phyloP scores from a whole-genome alignment of 805 yeast species.

The Wickerhamomyces rabaulensis region DNA sequence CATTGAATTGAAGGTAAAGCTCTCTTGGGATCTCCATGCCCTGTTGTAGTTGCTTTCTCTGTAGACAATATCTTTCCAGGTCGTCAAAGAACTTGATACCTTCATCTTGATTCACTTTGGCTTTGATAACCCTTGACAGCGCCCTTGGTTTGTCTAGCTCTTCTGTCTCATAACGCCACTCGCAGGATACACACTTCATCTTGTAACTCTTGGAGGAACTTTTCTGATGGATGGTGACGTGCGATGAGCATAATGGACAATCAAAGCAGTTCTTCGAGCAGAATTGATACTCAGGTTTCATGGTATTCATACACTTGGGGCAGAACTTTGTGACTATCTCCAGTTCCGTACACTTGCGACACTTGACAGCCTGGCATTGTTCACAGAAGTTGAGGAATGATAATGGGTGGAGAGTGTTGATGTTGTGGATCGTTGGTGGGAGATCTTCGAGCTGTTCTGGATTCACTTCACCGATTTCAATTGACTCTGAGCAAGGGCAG shows the following conservation, averaged over 20 bases:
- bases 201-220: slow-evolving; percentile 2
- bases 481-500: slow-evolving; percentile 24
- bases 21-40: slow-evolving; percentile 14
- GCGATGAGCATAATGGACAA: slow-evolving; percentile 21
- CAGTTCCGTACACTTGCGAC: slow-evolving; percentile 23
- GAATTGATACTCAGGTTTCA: slow-evolving; percentile 17
- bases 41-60: slow-evolving; percentile 8
- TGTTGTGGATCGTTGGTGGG: slow-evolving; percentile 19
- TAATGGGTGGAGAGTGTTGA: slow-evolving; percentile 14
- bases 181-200: slow-evolving; percentile 15
- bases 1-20: slow-evolving; percentile 10
- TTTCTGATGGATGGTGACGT: slow-evolving; percentile 10
- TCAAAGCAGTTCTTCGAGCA: slow-evolving; percentile 25
- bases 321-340: slow-evolving; percentile 23
- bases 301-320: slow-evolving; percentile 22
- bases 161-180: slow-evolving; percentile 10
- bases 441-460: slow-evolving; percentile 12
- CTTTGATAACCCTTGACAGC: slow-evolving; percentile 12
- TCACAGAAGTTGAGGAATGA: slow-evolving; percentile 19
- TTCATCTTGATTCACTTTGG: slow-evolving; percentile 1
- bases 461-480: slow-evolving; percentile 5
- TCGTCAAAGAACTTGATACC: slow-evolving; percentile 10
- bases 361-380: slow-evolving; percentile 22
- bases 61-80: slow-evolving; percentile 17
- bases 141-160: slow-evolving; percentile 14